These are phyloP conservation scores for Alternaria angustiovoidea DNA, from an alignment of 2,329 filamentous ascomycete genomes.

Conservation along the genomic window DNA sequence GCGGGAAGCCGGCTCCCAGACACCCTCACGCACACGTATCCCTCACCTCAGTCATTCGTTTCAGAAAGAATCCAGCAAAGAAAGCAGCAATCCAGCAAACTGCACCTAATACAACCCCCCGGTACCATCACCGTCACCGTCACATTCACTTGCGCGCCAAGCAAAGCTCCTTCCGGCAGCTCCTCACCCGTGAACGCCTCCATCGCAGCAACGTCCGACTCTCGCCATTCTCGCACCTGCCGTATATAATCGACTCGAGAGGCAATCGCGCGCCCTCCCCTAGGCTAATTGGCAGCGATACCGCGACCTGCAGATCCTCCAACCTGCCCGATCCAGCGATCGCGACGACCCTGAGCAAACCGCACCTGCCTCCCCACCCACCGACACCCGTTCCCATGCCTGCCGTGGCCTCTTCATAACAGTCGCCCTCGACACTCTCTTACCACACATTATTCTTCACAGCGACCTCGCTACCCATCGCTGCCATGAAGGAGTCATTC, in stretches of 20 bases:
- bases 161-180: conserved; percentile 28
- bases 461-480: conserved; percentile 28
- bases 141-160: conserved; percentile 29
- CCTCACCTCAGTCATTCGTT: conserved; percentile 53
- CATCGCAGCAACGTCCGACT: conserved; percentile 24
- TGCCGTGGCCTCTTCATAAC: conserved; percentile 24
- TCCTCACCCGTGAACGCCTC: conserved; percentile 27
- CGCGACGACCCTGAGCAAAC: conserved; percentile 19
- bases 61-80: conserved; percentile 29
- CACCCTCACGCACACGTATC: conserved; percentile 23
- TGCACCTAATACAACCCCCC: conserved; percentile 23
- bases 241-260: neutral
- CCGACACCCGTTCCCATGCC: conserved; percentile 25
- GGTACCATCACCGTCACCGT: conserved; percentile 7
- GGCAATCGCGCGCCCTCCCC: conserved; percentile 4
- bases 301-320: conserved; percentile 7
- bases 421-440: conserved; percentile 12
- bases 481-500: conserved; percentile 49
- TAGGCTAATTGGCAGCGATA: conserved; percentile 9
- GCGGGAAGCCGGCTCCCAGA: conserved; percentile 25
- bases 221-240: conserved; percentile 4
- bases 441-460: conserved; percentile 32
- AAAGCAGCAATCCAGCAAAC: conserved; percentile 7
- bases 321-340: conserved; percentile 11
- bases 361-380: conserved; percentile 7